Percentiles rank a stretch among this genome's conserved stretches.
These are phyloP conservation scores for Batkoa obscura DNA, from an alignment of 371 early-diverging fungal genomes.

Conservation along the genomic window DNA sequence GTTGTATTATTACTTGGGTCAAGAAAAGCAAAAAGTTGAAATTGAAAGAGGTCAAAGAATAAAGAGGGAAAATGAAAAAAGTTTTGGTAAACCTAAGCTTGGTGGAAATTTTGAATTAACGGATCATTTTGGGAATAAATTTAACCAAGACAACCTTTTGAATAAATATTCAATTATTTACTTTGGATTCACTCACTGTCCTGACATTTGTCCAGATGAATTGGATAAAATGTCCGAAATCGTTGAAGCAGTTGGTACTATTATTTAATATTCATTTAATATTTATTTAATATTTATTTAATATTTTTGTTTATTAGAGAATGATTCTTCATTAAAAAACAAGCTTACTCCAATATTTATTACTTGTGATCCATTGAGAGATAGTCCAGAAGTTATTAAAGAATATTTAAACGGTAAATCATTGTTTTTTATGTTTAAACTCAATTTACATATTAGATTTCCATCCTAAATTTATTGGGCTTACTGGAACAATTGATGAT, in stretches of 20 bases:
- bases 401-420: slow-evolving; percentile 56
- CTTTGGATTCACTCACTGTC: slow-evolving; percentile 97
- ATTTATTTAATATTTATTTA: too few species aligned
- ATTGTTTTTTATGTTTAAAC: not conserved
- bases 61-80: slow-evolving; percentile 17
- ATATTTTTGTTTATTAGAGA: too few species aligned
- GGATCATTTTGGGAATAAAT: slow-evolving; percentile 46
- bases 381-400: slow-evolving; percentile 58
- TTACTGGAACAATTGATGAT: slow-evolving; percentile 75
- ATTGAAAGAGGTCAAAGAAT: too few species aligned
- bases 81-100: slow-evolving; percentile 62
- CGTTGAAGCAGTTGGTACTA: slow-evolving; percentile 55
- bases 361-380: slow-evolving; percentile 90
- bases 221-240: slow-evolving; percentile 90
- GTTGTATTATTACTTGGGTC: slow-evolving; percentile 31
- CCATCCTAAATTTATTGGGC: slow-evolving; percentile 76
- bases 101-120: slow-evolving; percentile 82
- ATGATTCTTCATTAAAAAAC: slow-evolving; percentile 14
- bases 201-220: slow-evolving; percentile 97
- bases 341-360: slow-evolving; percentile 82
- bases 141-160: slow-evolving; percentile 44
- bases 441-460: slow-evolving; percentile 39
- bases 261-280: too few species aligned
- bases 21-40: slow-evolving; percentile 35
- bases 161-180: slow-evolving; percentile 79